Base-by-base conservation (phyloP, 2,329 filamentous ascomycete genomes). In the Fusarium verrucosum region DNA sequence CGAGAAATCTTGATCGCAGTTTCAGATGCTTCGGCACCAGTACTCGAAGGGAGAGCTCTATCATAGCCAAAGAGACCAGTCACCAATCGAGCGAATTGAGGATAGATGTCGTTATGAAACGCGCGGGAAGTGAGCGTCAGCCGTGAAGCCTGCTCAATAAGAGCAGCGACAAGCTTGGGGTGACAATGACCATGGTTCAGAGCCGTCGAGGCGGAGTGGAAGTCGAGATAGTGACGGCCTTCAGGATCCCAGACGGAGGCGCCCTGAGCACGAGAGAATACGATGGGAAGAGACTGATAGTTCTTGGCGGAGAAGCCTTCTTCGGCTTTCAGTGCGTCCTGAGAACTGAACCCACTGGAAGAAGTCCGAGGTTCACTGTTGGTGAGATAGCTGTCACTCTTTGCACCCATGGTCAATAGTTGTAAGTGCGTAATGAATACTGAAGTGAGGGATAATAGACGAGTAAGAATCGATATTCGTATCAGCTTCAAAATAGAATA, bases 1-100 rank as follows among this genome's bases (percentile, higher is more conserved):
- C 64, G 62, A 10, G 64, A 58, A 33, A 67, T 58, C 51, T 67
- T 67, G 45, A 67, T 55, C 8, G 64, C 64, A 10, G 62, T 60
- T 26, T 67, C 64, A 10, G 65, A 58, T 10, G 63, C 51, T 26
- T 55, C 51, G 10, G 51, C 42, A 9, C 42, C 42, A 3, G 42
- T 45, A 45, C 42, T 45, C 14, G 42, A 20, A 2, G 42, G 42
- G 1, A 45, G 42, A 10, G 10, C 42, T 35, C 42, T 23, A 17
- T 45, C 42, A 4, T 45, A 45, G 3, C 42, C 42, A 19, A 45
- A 45, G 11, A 45, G 19, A 20, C 22, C 23, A 7, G 30, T 45
- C 14, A 45, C 42, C 9, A 17, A 20, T 9, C 14, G 13, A 16
- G 19, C 28, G 9, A 45, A 45, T 17, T 33, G 42, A 13, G 42